Evolutionary conservation across 2,329 filamentous ascomycete species (phyloP).

Genomic region (Pseudofabraea citricarpa): DNA sequence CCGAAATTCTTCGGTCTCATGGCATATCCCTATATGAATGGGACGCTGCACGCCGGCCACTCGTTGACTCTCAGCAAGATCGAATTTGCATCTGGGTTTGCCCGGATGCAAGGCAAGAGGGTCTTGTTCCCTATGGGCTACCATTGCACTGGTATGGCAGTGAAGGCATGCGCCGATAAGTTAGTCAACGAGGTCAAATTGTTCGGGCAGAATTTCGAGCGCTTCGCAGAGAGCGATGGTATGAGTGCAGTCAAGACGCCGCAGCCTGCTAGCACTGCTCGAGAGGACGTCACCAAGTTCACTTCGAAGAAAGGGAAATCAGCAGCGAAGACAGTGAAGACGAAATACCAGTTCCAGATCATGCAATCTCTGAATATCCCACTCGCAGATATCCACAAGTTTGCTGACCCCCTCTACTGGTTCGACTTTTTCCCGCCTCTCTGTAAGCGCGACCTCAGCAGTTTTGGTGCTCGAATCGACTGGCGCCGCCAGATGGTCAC

Average conservation of each 20-base stretch:
- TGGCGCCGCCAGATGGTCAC: conserved; percentile 93
- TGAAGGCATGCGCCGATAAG: conserved; percentile 97
- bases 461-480: conserved; percentile 82
- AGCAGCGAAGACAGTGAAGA: conserved; percentile 80
- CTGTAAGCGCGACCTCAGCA: conserved; percentile 72
- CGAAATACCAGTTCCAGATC: conserved; percentile 95
- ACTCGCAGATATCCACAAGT: conserved; percentile 83
- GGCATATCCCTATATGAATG: conserved; percentile 81
- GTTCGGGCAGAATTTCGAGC: conserved; percentile 83
- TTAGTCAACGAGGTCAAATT: conserved; percentile 81
- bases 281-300: conserved; percentile 88
- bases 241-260: conserved; percentile 43
- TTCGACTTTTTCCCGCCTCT: conserved; percentile 86
- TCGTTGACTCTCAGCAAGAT: conserved; percentile 89
- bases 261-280: conserved; percentile 60
- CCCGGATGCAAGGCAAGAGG: conserved; percentile 85
- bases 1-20: conserved; percentile 90
- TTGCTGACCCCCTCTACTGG: conserved; percentile 90
- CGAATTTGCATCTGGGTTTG: conserved; percentile 84
- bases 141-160: conserved; percentile 96
- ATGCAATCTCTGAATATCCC: conserved; percentile 90
- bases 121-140: conserved; percentile 88
- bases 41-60: conserved; percentile 84
- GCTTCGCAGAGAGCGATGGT: conserved; percentile 60
- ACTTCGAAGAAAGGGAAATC: conserved; percentile 89